These are phyloP conservation scores for Chaetomiaceae sp. DNA, from an alignment of 2,329 filamentous ascomycete species.

Conservation along the genomic window DNA sequence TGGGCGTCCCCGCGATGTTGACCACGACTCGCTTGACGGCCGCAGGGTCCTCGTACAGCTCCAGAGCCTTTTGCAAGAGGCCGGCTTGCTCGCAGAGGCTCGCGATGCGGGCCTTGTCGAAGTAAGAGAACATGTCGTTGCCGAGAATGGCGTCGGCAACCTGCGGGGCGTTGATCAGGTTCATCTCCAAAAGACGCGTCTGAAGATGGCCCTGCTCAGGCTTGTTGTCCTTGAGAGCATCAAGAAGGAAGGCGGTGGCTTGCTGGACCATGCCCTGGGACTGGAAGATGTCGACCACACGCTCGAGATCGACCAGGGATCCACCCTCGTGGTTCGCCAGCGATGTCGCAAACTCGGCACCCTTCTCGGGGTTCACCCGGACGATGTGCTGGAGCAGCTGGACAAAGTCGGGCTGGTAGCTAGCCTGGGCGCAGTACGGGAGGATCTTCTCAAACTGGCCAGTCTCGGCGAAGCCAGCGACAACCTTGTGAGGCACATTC, in stretches of 20 bases:
- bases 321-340: constrained; percentile 86
- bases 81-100: constrained; percentile 90
- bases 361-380: constrained; percentile 86
- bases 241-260: constrained; percentile 94
- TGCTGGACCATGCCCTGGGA: constrained; percentile 97
- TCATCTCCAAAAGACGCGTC: constrained; percentile 96
- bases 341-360: constrained; percentile 87
- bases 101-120: constrained; percentile 85
- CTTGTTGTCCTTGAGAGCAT: constrained; percentile 90
- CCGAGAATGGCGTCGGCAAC: constrained; percentile 96
- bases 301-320: constrained; percentile 84
- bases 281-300: constrained; percentile 96
- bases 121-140: constrained; percentile 98
- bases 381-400: constrained; percentile 89
- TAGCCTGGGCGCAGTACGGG: constrained; percentile 76
- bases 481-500: constrained; percentile 87
- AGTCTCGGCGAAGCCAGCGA: constrained; percentile 90
- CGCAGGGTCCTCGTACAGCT: constrained; percentile 88
- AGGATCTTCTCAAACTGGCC: constrained; percentile 97
- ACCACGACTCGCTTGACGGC: constrained; percentile 86
- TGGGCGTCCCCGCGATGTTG: constrained; percentile 75
- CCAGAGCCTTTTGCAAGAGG: constrained; percentile 78
- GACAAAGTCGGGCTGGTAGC: constrained; percentile 94
- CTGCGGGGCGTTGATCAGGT: constrained; percentile 90
- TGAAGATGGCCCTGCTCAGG: constrained; percentile 91